Evolutionary conservation across 2,329 filamentous ascomycete genomes (phyloP).

Genomic region (Ceratocystis colombiana): DNA sequence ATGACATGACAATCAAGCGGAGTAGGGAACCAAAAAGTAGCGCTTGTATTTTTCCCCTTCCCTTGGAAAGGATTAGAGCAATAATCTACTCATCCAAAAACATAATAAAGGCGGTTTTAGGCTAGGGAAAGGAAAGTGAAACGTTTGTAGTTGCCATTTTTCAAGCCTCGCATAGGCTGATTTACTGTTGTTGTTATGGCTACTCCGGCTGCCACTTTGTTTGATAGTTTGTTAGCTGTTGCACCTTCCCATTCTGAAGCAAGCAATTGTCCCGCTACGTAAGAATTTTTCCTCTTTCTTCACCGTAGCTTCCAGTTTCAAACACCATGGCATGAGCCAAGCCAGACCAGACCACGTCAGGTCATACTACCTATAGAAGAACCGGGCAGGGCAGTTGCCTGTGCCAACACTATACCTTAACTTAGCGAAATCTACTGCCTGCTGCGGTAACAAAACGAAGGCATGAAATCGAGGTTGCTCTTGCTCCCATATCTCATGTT

Average conservation of each 20-base stretch:
- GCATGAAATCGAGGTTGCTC: not conserved
- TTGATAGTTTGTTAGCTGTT: constrained; percentile 2
- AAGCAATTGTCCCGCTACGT: not conserved
- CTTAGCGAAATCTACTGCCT: too few species aligned
- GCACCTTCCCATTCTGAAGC: constrained; percentile 15
- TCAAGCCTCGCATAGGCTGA: not conserved
- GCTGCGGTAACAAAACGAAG: not conserved
- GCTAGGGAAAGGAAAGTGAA: not conserved
- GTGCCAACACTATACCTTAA: not conserved
- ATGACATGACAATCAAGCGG: not conserved
- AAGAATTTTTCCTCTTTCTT: not conserved
- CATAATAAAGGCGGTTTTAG: not conserved
- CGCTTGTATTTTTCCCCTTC: not conserved
- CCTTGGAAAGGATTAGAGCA: not conserved
- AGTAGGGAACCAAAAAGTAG: not conserved
- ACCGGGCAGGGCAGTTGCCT: not conserved
- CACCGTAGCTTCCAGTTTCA: not conserved
- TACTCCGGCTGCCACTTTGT: not conserved
- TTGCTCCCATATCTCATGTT: not conserved
- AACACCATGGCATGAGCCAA: too few species aligned
- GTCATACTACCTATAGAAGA: too few species aligned
- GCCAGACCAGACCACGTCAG: too few species aligned
- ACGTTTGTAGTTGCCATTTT: constrained; percentile 5
- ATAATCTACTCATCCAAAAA: not conserved
- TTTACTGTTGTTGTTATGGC: not conserved